phyloP scores from a whole-genome alignment of 2,329 filamentous ascomycete genomes.

The Xylariaceae sp. region DNA sequence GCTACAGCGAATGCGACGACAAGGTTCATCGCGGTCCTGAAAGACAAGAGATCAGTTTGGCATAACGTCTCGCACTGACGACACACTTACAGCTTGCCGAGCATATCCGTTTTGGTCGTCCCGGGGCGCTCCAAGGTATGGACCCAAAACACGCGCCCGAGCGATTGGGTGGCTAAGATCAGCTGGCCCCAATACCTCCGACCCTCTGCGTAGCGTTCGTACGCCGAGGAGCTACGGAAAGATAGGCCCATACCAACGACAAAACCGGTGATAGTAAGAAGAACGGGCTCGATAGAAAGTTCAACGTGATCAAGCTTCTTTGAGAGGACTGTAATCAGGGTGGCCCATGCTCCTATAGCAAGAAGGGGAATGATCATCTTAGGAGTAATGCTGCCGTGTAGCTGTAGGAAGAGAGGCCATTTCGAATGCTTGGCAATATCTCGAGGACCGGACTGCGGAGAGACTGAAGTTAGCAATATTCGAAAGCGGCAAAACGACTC shows the following conservation, averaged over 20 bases:
- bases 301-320: constrained; percentile 47
- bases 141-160: constrained; percentile 84
- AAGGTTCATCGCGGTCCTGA: constrained; percentile 72
- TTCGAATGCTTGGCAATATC: constrained; percentile 78
- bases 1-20: constrained; percentile 78
- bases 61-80: constrained; percentile 43
- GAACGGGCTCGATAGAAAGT: constrained; percentile 67
- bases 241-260: constrained; percentile 79
- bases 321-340: constrained; percentile 65
- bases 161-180: constrained; percentile 66
- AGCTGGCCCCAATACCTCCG: constrained; percentile 67
- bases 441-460: constrained; percentile 62
- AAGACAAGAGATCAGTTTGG: constrained; percentile 6
- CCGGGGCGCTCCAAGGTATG: constrained; percentile 68
- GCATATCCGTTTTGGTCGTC: constrained; percentile 67
- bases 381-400: constrained; percentile 76
- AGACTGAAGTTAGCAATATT: constrained; percentile 6
- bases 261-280: constrained; percentile 86
- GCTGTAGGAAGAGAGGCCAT: constrained; percentile 76
- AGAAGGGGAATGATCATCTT: constrained; percentile 75
- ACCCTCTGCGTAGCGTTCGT: constrained; percentile 70
- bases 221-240: constrained; percentile 79
- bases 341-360: constrained; percentile 69
- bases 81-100: constrained; percentile 61
- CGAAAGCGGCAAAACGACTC: neutral